Evolutionary conservation across 768 basidiomycete species (phyloP).

Genomic region (Asterophora lycoperdoides): DNA sequence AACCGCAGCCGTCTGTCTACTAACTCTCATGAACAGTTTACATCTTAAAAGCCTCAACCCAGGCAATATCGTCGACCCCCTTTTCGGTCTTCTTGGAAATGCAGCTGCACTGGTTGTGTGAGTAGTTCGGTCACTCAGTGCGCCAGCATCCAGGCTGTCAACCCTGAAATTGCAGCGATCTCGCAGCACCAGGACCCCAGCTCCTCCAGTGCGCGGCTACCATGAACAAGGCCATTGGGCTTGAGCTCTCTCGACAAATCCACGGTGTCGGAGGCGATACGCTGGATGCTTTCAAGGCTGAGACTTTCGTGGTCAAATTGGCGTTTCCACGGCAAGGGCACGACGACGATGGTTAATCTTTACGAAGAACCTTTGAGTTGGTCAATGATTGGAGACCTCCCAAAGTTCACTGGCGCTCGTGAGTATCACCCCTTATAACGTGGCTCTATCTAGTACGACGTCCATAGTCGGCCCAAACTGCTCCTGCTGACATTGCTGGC

Average conservation of each 20-base stretch:
- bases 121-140: no score
- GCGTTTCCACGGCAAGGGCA: conserved; percentile 53
- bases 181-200: conserved; percentile 68
- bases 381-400: conserved; percentile 47
- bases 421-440: conserved; percentile 16
- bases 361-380: conserved; percentile 54
- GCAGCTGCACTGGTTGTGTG: conserved; percentile 58
- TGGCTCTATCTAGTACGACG: background rate
- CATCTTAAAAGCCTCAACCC: conserved; percentile 51
- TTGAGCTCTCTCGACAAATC: conserved; percentile 63
- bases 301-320: conserved; percentile 53
- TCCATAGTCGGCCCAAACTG: conserved; percentile 37
- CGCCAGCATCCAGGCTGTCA: conserved; percentile 50
- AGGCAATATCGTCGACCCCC: conserved; percentile 51
- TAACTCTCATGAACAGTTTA: conserved; percentile 63
- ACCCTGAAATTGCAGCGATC: conserved; percentile 64
- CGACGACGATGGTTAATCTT: conserved; percentile 61
- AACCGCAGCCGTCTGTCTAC: no score
- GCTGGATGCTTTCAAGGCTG: conserved; percentile 50
- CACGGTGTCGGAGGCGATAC: conserved; percentile 60
- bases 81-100: conserved; percentile 61
- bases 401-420: conserved; percentile 49
- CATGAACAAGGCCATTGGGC: conserved; percentile 58
- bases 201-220: conserved; percentile 50
- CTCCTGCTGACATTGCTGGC: conserved; percentile 42